Evolutionary conservation across 1,139 yeast genomes (phyloP), one percentile per base, ranked within the genome.

Genomic region (Candida sp.): DNA sequence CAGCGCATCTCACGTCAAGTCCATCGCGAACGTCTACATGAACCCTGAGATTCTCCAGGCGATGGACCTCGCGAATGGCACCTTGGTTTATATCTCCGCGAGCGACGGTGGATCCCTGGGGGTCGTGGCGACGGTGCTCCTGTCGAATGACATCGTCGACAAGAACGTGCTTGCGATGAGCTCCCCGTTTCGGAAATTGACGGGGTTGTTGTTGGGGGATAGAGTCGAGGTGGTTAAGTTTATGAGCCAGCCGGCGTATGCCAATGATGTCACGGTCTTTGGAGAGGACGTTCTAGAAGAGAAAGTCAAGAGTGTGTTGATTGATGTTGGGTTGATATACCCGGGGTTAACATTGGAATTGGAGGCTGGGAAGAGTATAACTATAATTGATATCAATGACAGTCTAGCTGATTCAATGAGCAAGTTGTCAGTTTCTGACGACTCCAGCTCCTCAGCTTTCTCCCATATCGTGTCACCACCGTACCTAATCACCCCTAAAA

Each of bases 131-230:
- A 77, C 78, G 3, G 64, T 78, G 2, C 75, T 75, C 39, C 61
- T 72, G 2, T 78, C 77, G 25, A 61, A 58, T 1, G 79, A 72
- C 4, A 43, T 46, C 5, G 62, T 69, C 7, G 86, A 81, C 22
- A 58, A 66, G n/a, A 83, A 86, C 57, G 84, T 87, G 4, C 66
- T 88, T 2, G 75, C 78, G 44, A 58, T 90, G 1, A 79, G 91
- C 2, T 56, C 69, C 1, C 59, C 73, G 4, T 65, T 84, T 42
- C 70, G 96, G 53, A 65, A 71, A 2, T 70, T 86, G 23, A 80
- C 83, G 1, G 89, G 87, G 7, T 62, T 88, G 4, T 65, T 88
- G 6, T 71, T 88, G 8, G 98, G 98, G 30, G 97, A 91, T 59
- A 70, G 97, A 51, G 70, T 90, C 1, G 71, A 71, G 25, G 59